phyloP scores from a whole-genome alignment of 2,329 filamentous ascomycete genomes.

The Talaromyces sp. region DNA sequence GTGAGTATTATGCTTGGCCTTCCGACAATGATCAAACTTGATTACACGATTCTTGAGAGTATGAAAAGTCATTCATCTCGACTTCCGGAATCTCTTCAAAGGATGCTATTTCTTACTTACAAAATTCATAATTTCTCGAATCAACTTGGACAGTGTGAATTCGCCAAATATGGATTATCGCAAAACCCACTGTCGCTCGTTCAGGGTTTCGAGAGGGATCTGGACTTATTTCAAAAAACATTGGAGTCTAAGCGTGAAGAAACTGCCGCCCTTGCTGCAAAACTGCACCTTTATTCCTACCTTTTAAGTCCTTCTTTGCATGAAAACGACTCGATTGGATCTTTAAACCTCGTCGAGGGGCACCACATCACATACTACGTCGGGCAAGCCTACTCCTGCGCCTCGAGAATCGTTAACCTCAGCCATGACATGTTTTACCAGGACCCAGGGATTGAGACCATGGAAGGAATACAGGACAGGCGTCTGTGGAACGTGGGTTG shows the following conservation, averaged over 20 bases:
- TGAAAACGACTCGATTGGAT: neutral
- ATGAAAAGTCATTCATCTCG: neutral
- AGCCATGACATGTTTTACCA: neutral
- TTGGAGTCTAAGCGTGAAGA: neutral
- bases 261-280: neutral
- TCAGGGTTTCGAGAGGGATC: neutral
- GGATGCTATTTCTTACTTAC: neutral
- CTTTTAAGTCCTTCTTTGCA: neutral
- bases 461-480: neutral
- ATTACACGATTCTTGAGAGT: neutral
- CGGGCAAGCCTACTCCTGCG: neutral
- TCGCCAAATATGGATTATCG: neutral
- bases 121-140: neutral
- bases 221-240: neutral
- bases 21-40: neutral
- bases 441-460: neutral
- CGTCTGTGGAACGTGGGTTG: neutral
- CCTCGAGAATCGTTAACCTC: neutral
- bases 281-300: neutral
- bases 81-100: neutral
- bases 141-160: neutral
- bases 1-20: neutral
- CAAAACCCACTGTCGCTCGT: neutral
- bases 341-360: neutral
- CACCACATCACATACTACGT: neutral